phyloP scores from a whole-genome alignment of 306 rosid species.

The Castanea crenata region DNA sequence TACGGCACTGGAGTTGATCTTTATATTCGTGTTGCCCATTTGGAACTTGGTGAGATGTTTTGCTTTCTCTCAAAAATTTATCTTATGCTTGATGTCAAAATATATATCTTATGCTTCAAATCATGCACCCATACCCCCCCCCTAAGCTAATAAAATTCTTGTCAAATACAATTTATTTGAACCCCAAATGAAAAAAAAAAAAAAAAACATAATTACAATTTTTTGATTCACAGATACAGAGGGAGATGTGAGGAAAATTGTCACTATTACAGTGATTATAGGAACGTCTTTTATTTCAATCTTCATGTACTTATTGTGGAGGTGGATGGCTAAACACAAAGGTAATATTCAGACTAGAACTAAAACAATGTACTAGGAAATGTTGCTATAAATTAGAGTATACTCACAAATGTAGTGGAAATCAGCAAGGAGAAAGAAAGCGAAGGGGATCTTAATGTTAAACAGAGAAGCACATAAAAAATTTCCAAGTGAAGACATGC shows the following conservation, averaged over 20 bases:
- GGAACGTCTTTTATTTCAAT: background rate
- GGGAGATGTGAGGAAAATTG: background rate
- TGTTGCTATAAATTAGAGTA: background rate
- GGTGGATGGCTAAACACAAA: background rate
- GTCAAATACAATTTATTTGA: no score
- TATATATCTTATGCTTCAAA: no score
- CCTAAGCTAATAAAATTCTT: no score
- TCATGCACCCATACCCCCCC: no score
- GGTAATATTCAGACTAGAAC: background rate
- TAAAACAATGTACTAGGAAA: background rate
- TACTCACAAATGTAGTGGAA: background rate
- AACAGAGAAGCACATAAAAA: background rate
- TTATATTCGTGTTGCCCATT: no score
- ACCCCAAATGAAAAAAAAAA: no score
- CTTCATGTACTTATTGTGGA: constrained; percentile 16
- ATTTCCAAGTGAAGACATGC: background rate
- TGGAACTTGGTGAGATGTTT: no score
- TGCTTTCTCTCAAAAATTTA: no score
- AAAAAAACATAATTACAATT: background rate
- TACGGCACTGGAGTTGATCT: no score
- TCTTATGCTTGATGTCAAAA: no score
- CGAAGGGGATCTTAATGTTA: background rate
- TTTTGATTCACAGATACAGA: background rate
- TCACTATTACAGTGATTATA: background rate
- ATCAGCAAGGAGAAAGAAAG: background rate